These are phyloP conservation scores for Psidium guajava DNA, from an alignment of 345 rosid genomes.

Conservation along the genomic window DNA sequence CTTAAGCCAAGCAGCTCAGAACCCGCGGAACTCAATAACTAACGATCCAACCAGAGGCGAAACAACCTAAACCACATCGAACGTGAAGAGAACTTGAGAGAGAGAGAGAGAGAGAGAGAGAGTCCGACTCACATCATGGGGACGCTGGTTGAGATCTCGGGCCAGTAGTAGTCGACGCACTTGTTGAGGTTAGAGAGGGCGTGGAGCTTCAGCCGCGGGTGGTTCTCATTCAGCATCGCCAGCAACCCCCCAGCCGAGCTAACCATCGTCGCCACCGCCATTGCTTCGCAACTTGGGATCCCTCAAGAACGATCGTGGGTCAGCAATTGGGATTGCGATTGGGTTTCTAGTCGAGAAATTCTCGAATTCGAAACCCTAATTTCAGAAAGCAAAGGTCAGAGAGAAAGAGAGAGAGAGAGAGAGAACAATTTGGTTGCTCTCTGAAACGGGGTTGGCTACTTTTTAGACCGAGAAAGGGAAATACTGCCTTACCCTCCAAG, in stretches of 20 bases:
- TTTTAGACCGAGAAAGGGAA: too few relatives aligned
- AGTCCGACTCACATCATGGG: slow-evolving; percentile 56
- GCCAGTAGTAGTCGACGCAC: slow-evolving; percentile 92
- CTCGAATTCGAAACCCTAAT: neutral
- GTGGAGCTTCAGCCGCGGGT: slow-evolving; percentile 76
- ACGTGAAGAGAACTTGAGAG: neutral
- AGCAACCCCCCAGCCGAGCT: slow-evolving; percentile 91
- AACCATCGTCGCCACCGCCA: slow-evolving; percentile 64
- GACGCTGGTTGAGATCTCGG: slow-evolving; percentile 98
- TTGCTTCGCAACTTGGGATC: neutral
- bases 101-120: neutral
- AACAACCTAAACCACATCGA: slow-evolving; percentile 2
- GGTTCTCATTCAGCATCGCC: slow-evolving; percentile 91
- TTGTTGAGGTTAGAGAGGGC: slow-evolving; percentile 82
- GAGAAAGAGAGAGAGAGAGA: neutral
- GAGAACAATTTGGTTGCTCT: neutral
- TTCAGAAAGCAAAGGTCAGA: neutral
- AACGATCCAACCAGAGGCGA: neutral
- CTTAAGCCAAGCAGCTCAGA: neutral
- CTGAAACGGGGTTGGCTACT: neutral
- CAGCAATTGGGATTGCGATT: neutral
- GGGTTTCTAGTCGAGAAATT: neutral
- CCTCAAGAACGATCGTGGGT: neutral
- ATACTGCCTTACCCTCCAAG: neutral
- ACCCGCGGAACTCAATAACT: neutral